Percentiles rank a stretch among this genome's conserved stretches.
Conservation (phyloP, 2,329 filamentous ascomycete genomes). For the Stemphylium lycopersici region DNA sequence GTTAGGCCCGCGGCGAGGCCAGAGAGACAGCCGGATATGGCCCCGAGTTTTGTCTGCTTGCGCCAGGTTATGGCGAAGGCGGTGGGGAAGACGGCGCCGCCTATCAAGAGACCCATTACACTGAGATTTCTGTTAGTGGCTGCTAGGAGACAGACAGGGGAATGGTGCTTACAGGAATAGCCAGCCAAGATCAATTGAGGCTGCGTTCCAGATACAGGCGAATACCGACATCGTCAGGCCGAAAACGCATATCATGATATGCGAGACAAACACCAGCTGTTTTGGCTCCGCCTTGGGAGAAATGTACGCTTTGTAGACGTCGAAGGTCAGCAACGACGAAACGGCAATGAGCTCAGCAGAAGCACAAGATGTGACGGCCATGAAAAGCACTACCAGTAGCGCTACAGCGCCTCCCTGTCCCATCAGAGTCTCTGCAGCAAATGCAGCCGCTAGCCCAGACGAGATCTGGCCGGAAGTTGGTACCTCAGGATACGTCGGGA, state of each 20-base stretch:
- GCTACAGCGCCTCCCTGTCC: constrained; percentile 40
- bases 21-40: constrained; percentile 41
- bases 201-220: constrained; percentile 46
- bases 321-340: constrained; percentile 50
- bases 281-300: constrained; percentile 44
- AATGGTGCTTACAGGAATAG: constrained; percentile 39
- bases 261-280: constrained; percentile 49
- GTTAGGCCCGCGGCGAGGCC: constrained; percentile 46
- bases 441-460: constrained; percentile 38
- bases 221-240: constrained; percentile 51
- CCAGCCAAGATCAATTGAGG: constrained; percentile 51
- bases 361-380: constrained; percentile 45
- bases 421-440: constrained; percentile 36
- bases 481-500: constrained; percentile 52
- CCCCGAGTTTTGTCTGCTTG: constrained; percentile 40
- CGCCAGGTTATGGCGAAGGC: constrained; percentile 49
- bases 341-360: constrained; percentile 52
- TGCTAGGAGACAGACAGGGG: neutral
- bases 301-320: constrained; percentile 54
- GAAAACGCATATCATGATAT: constrained; percentile 50
- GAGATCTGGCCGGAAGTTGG: constrained; percentile 35
- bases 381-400: constrained; percentile 40
- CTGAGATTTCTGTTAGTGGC: constrained; percentile 21
- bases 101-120: constrained; percentile 52
- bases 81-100: constrained; percentile 50